Evolutionary conservation across 129 eudicot genomes (phyloP).

Genomic region (Centaurea solstitialis): DNA sequence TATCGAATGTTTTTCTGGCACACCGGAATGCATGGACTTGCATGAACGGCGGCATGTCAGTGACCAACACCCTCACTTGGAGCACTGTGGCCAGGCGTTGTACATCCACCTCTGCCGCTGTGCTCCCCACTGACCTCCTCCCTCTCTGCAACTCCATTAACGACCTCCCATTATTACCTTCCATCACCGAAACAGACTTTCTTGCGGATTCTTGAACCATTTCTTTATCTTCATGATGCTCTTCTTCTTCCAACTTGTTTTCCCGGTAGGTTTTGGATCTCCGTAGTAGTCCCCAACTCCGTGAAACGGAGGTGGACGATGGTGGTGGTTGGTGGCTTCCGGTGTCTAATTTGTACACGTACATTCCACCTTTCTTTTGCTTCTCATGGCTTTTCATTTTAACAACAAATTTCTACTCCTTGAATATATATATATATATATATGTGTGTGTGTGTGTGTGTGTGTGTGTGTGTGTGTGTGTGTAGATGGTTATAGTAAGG

Average conservation of each 20-base stretch:
- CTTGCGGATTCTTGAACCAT: constrained; percentile 33
- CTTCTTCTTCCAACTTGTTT: not conserved
- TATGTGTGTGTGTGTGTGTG: no score
- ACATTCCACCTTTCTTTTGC: constrained; percentile 48
- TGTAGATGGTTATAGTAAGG: not conserved
- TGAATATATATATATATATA: no score
- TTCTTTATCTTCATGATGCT: constrained; percentile 30
- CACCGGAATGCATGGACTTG: constrained; percentile 79
- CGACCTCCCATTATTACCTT: constrained; percentile 39
- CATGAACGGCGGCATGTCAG: constrained; percentile 93
- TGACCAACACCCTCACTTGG: constrained; percentile 70
- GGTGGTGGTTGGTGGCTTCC: constrained; percentile 32
- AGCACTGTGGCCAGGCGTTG: constrained; percentile 42
- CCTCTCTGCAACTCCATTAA: constrained; percentile 23
- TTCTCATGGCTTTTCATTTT: constrained; percentile 38
- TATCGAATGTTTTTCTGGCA: constrained; percentile 68
- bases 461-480: no score
- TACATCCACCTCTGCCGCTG: constrained; percentile 44
- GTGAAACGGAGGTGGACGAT: constrained; percentile 20
- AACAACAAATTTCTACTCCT: not conserved
- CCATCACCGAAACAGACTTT: constrained; percentile 35
- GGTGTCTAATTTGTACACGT: constrained; percentile 63
- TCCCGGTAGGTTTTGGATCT: constrained; percentile 60
- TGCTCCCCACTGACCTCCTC: constrained; percentile 47
- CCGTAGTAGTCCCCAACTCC: constrained; percentile 40